Evolutionary conservation across 2,329 filamentous ascomycete species (phyloP).

Genomic region (Ramularia collo-cygni): DNA sequence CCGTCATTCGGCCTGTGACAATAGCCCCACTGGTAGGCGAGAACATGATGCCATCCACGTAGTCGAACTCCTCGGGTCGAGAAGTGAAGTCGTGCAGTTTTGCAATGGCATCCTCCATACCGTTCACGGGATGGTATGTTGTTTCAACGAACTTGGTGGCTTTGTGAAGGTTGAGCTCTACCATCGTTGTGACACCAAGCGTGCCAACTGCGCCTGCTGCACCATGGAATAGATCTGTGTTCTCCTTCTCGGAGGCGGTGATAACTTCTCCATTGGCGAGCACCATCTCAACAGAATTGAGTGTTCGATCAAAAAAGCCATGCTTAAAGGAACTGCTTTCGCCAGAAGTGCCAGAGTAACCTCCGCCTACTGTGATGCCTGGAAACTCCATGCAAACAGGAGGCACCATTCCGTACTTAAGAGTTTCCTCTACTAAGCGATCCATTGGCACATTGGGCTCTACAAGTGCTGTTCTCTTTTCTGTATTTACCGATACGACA

Average conservation of each 20-base stretch:
- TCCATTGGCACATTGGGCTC: slow-evolving; percentile 68
- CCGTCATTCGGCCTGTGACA: slow-evolving; percentile 39
- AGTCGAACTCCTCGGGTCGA: slow-evolving; percentile 39
- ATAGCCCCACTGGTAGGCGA: slow-evolving; percentile 37
- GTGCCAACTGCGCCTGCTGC: slow-evolving; percentile 61
- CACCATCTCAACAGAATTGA: slow-evolving; percentile 59
- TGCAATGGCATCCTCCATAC: slow-evolving; percentile 37
- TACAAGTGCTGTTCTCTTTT: slow-evolving; percentile 52
- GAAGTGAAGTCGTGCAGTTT: slow-evolving; percentile 34
- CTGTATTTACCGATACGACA: slow-evolving; percentile 54
- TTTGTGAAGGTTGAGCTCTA: slow-evolving; percentile 40
- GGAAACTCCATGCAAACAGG: slow-evolving; percentile 66
- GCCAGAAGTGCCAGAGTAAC: slow-evolving; percentile 60
- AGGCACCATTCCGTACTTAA: slow-evolving; percentile 52
- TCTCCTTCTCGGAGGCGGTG: slow-evolving; percentile 48
- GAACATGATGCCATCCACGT: slow-evolving; percentile 47
- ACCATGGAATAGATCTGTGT: slow-evolving; percentile 56
- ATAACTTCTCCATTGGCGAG: slow-evolving; percentile 54
- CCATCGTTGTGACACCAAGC: slow-evolving; percentile 57
- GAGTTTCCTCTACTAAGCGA: slow-evolving; percentile 50
- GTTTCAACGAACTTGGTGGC: slow-evolving; percentile 45
- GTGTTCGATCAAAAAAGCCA: slow-evolving; percentile 58
- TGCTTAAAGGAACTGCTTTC: slow-evolving; percentile 64
- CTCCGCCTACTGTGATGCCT: slow-evolving; percentile 64
- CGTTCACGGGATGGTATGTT: slow-evolving; percentile 40